Base-by-base conservation (phyloP, 768 basidiomycete species). In the Collybia mongolica region DNA sequence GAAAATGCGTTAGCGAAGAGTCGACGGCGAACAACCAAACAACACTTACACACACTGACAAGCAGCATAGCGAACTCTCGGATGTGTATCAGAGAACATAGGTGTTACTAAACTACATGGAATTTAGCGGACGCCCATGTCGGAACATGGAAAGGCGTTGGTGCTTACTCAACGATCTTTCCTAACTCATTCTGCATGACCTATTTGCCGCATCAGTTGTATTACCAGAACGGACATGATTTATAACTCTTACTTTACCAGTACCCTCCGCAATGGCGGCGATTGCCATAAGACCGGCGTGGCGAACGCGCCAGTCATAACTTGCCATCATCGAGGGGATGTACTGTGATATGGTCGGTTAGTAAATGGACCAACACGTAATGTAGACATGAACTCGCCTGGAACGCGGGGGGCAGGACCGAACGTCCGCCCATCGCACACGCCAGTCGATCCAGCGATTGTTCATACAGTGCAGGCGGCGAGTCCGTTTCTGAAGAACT, bases 261-360 rank as follows among this genome's bases (percentile, higher is more conserved):
- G 89, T 90, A 1, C 93, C 93, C 66, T 94, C 93, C 0, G 83
- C 90, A 44, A 94, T 86, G 0, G 86, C 81, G 0, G 90, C 90
- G 49, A 96, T 87, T 0, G 90, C 90, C 81, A 93, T 90, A 20
- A 95, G 69, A 9, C 88, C 93, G 0, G 90, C 91, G 58, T 95
- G 91, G 23, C 92, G 75, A 22, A 83, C 77, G 46, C 89, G 76
- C 93, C 93, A 96, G 65, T 93, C 89, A 52, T 84, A 86, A 48
- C 80, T 84, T 0, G 78, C 80, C 49, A 94, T 73, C 85, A 95
- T 90, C 0, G 83, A 84, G 0, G 90, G 90, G 12, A 92, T 90
- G 51, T 84, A 83, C 64, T 84, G 38, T 6, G 15, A n/a, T 3
- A 20, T 36, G 37, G 17, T 36, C 6, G 24, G 28, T 20, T 5